Base-by-base conservation (phyloP, 805 yeast species). In the Nakazawaea anatomiae region DNA sequence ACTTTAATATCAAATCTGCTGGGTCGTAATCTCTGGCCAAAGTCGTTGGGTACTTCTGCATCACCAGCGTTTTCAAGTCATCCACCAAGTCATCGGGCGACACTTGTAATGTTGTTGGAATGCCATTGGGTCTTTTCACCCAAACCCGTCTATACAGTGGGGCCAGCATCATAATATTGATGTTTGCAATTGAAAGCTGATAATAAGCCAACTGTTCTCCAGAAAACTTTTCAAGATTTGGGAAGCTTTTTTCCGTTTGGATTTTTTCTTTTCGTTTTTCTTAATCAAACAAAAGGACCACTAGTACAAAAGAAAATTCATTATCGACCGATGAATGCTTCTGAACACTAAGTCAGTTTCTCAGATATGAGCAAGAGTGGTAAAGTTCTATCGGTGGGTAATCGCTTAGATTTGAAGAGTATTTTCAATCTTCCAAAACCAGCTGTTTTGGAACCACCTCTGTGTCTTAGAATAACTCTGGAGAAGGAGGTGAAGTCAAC, bases 71-170 rank as follows among this genome's bases (percentile, higher is more conserved):
- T 60, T 91, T 91, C 58, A 91, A 70, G 65, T 92, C 96, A 64
- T 91, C 98, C 5, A 91, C 76, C 1, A 90, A 75, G 60, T 87
- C 92, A 25, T 65, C 61, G 32, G 80, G 80, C 14, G 73, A 71
- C 18, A 87, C 85, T 52, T 73, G 62, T 6, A 91, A 67, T 1
- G 95, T 79, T 0, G 96, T 88, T 3, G 97, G 87, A 14, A 73
- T 74, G 1, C 80, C 80, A 27, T 68, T 65, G 6, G 71, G 68
- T 40, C 75, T 65, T 49, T 66, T 74, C 5, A 82, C 77, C 88
- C 88, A 82, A 1, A 82, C 74, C 46, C 88, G 61, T 56, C 70
- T 67, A 41, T 60, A 54, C 25, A 62, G 27, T n/a, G 57, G 54
- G 10, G 12, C 28, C 6, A 35, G 44, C 8, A 28, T 39, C 39